Percentiles rank a stretch among this genome's conserved stretches.
These are phyloP conservation scores for Scutellaria baicalensis DNA, from an alignment of 257 asterid genomes.

Conservation along the genomic window DNA sequence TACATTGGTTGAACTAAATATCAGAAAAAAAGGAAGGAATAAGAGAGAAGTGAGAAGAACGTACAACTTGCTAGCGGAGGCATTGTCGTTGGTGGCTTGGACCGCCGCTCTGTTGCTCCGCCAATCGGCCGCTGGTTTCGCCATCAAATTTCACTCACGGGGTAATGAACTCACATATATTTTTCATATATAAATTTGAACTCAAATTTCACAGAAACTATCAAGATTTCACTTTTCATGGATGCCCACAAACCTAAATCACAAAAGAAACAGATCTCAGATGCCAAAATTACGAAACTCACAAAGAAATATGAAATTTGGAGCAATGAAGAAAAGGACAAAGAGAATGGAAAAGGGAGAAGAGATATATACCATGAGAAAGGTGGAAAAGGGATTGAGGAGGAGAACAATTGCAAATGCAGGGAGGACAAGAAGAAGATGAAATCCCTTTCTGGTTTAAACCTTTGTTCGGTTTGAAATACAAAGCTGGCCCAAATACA, in stretches of 20 bases:
- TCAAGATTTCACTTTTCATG: not conserved
- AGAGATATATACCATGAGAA: conserved; percentile 66
- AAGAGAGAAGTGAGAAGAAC: not conserved
- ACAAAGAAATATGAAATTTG: not conserved
- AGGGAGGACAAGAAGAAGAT: conserved; percentile 62
- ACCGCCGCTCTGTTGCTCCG: conserved; percentile 84
- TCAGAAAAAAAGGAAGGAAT: too few relatives aligned
- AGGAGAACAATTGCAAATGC: conserved; percentile 70
- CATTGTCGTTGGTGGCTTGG: conserved; percentile 97
- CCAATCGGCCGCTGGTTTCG: conserved; percentile 46
- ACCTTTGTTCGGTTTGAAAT: conserved; percentile 57
- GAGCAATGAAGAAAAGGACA: not conserved
- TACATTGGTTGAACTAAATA: too few relatives aligned
- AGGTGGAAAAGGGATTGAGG: conserved; percentile 64
- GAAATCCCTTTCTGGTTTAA: conserved; percentile 33
- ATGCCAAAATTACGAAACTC: not conserved
- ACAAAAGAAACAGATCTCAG: not conserved
- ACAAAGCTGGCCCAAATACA: conserved; percentile 84
- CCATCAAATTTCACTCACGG: conserved; percentile 33
- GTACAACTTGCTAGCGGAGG: conserved; percentile 94
- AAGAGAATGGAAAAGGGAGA: too few relatives aligned
- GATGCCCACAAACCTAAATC: not conserved
- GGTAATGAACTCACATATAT: too few relatives aligned
- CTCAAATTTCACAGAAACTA: not conserved
- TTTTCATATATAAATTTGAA: too few relatives aligned